phyloP scores from a whole-genome alignment of 1,284 basidiomycete species.

The Bondarzewia mesenterica region DNA sequence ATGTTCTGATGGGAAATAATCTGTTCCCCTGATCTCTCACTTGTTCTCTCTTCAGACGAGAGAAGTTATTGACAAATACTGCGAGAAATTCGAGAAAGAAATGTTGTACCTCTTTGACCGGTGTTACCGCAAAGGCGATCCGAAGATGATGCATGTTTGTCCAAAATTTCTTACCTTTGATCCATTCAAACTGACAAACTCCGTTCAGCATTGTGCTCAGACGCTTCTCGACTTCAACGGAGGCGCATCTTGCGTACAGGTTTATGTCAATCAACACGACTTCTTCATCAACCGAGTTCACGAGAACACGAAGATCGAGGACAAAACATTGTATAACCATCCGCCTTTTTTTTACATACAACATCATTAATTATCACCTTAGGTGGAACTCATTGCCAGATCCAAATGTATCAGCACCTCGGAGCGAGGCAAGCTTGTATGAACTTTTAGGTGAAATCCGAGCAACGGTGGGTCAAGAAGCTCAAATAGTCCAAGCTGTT shows the following conservation, averaged over 20 bases:
- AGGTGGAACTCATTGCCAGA: constrained; percentile 82
- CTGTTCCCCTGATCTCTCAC: constrained; percentile 3
- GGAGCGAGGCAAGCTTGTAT: constrained; percentile 71
- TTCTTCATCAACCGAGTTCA: constrained; percentile 92
- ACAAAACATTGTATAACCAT: constrained; percentile 47
- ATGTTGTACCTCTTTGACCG: constrained; percentile 94
- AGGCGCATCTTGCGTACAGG: constrained; percentile 92
- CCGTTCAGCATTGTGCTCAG: constrained; percentile 85
- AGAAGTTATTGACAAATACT: constrained; percentile 90
- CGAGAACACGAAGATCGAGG: constrained; percentile 49
- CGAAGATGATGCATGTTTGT: constrained; percentile 96
- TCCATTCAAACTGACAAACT: constrained; percentile 2
- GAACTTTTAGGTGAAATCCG: constrained; percentile 87
- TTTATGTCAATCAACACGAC: constrained; percentile 99
- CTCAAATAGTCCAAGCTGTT: constrained; percentile 97
- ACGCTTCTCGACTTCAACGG: constrained; percentile 98
- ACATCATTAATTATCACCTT: constrained; percentile 10
- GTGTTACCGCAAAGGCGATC: constrained; percentile 93
- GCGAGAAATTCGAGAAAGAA: constrained; percentile 98
- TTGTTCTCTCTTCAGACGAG: constrained; percentile 44
- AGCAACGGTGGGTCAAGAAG: constrained; percentile 88
- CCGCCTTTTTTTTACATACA: constrained; percentile 1
- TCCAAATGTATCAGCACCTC: constrained; percentile 75
- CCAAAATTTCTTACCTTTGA: not conserved
- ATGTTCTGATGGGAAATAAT: no score